phyloP scores from a whole-genome alignment of 2,329 filamentous ascomycete genomes.

The Ophiostoma tasmaniense region DNA sequence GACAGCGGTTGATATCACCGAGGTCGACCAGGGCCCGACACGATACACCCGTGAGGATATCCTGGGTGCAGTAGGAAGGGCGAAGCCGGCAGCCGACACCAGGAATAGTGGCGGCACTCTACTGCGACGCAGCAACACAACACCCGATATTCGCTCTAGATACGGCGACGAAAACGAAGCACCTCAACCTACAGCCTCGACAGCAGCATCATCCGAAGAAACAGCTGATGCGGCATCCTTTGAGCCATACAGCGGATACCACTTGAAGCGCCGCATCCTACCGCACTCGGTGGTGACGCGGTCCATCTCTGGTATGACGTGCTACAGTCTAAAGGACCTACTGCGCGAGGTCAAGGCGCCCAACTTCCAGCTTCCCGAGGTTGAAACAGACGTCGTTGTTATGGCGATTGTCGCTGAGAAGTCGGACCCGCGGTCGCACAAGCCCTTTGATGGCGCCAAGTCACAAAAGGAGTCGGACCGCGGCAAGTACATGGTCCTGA shows the following conservation, averaged over 20 bases:
- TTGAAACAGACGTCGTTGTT: constrained; percentile 82
- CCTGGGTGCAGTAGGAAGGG: constrained; percentile 29
- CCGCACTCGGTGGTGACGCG: constrained; percentile 73
- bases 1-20: constrained; percentile 46
- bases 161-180: constrained; percentile 4
- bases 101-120: constrained; percentile 13
- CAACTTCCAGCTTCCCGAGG: constrained; percentile 68
- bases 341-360: constrained; percentile 75
- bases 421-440: constrained; percentile 63
- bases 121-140: constrained; percentile 38
- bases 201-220: background rate
- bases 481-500: constrained; percentile 89
- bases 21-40: constrained; percentile 39
- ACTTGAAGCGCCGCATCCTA: constrained; percentile 74
- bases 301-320: constrained; percentile 67
- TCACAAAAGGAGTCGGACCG: constrained; percentile 35
- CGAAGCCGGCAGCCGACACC: background rate
- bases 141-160: constrained; percentile 26
- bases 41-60: constrained; percentile 59
- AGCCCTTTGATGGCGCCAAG: constrained; percentile 32
- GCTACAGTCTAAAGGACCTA: constrained; percentile 71
- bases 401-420: constrained; percentile 84
- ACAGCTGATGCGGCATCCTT: constrained; percentile 42
- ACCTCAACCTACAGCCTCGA: background rate
- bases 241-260: constrained; percentile 77